Conservation (phyloP, 371 early-diverging fungal species). For the Batrachochytrium dendrobatidis region DNA sequence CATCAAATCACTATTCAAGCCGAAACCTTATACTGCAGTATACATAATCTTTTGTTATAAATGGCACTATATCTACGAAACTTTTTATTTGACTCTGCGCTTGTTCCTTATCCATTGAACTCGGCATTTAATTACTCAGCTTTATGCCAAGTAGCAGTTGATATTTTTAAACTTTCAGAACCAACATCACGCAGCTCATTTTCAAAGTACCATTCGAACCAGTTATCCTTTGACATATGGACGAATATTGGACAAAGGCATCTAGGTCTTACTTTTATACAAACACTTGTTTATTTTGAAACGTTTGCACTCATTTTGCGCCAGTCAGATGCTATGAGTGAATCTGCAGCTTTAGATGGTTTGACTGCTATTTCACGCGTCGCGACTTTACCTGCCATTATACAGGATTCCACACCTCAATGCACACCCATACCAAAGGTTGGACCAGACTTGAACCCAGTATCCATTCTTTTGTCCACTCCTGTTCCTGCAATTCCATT, state of each 20-base stretch:
- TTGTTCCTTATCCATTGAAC: background rate
- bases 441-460: background rate
- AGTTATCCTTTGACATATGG: background rate
- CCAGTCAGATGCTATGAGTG: background rate
- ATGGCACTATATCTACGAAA: constrained; percentile 7
- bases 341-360: background rate
- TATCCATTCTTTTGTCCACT: background rate
- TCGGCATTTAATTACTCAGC: background rate
- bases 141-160: background rate
- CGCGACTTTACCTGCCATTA: background rate
- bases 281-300: background rate
- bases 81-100: background rate
- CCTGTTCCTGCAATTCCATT: background rate
- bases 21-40: background rate
- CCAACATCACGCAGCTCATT: background rate
- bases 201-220: background rate
- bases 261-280: background rate
- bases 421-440: background rate
- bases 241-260: background rate
- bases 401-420: background rate
- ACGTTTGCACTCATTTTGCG: constrained; percentile 1
- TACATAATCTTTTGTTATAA: background rate
- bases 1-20: no score
- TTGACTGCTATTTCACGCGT: background rate
- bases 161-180: background rate